Base-by-base conservation (phyloP, 139 green algal genomes). In the Picochlorum sp. region DNA sequence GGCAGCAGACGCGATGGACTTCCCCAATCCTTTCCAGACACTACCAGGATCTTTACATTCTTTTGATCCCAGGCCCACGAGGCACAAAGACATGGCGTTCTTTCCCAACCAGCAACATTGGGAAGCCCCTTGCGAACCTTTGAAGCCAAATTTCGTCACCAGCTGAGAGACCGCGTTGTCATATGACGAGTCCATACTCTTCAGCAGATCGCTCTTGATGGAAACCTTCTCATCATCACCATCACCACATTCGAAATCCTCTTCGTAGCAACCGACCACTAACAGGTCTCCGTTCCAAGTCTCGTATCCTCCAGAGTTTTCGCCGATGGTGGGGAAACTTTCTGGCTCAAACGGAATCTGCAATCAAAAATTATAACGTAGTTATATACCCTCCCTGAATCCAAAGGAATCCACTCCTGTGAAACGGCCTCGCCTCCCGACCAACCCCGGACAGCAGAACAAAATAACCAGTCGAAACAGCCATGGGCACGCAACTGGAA, bases 41-140 rank as follows among this genome's bases (percentile, higher is more conserved):
- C 67, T 84, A 9, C 65, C 20, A 2, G 61, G 60, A 3, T 28
- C 44, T 5, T 81, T 60, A 34, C 84, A 69, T 14, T 73, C 78
- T 1, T 38, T 58, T 37, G 83, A 79, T 49, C 88, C 89, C 57
- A 96, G 54, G 11, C 89, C 89, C 5, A 86, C 69, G 21, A 96
- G 57, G 4, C 64, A 79, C 2, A 95, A 55, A 45, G 70, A 75
- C 31, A 61, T 21, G 30, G 57, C 51, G 6, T 59, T 54, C 23
- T 61, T 58, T 57, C 73, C 49, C 5, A 64, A 18, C 51, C 21
- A 38, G 30, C 65, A 45, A 28, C 55, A 56, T 30, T 66, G 57
- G 11, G 54, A 68, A 49, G 59, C 75, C 30, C 77, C 77, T 67
- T 72, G 31, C 65, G 86, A 88, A 20, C 77, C 87, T 59, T 85